Percentiles rank a stretch among this genome's conserved stretches.
phyloP scores from a whole-genome alignment of 345 rosid species.

The Cardamine chenopodiifolia region DNA sequence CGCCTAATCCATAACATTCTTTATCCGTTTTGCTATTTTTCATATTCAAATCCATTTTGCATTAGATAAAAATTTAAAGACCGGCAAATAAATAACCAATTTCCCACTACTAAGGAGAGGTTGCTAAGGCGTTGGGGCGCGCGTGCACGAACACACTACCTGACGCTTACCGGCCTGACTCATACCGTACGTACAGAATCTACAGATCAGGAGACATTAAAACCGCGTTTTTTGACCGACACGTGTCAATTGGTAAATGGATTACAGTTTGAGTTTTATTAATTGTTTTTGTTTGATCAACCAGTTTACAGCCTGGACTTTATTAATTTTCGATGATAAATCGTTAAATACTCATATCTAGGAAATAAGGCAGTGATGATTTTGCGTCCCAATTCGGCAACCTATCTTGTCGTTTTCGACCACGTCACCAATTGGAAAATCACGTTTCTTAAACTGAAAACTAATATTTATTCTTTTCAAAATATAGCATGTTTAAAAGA shows the following conservation, averaged over 20 bases:
- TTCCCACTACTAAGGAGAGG: too few relatives aligned
- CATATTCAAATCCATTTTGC: too few relatives aligned
- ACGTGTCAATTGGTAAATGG: not conserved
- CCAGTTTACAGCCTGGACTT: slow-evolving; percentile 30
- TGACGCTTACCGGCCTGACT: slow-evolving; percentile 20
- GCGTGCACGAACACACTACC: slow-evolving; percentile 29
- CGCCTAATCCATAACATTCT: too few relatives aligned
- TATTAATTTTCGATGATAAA: not conserved
- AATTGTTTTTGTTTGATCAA: not conserved
- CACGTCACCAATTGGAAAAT: slow-evolving; percentile 34
- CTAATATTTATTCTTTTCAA: too few relatives aligned
- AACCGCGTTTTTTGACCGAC: slow-evolving; percentile 15
- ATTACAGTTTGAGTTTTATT: slow-evolving; percentile 22
- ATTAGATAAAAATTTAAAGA: too few relatives aligned
- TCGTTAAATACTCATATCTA: not conserved
- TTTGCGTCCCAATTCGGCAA: slow-evolving; percentile 46
- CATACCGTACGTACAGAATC: slow-evolving; percentile 42
- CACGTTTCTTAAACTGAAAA: slow-evolving; percentile 33
- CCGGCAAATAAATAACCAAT: too few relatives aligned
- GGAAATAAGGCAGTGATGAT: slow-evolving; percentile 28
- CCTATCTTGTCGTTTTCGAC: slow-evolving; percentile 39
- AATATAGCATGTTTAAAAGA: too few relatives aligned
- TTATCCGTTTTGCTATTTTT: too few relatives aligned
- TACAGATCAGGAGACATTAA: slow-evolving; percentile 15
- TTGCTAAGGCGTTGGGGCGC: slow-evolving; percentile 17